Evolutionary conservation across 768 basidiomycete genomes (phyloP), one percentile per base, ranked within the genome.

Genomic region (Suillus bovinus): DNA sequence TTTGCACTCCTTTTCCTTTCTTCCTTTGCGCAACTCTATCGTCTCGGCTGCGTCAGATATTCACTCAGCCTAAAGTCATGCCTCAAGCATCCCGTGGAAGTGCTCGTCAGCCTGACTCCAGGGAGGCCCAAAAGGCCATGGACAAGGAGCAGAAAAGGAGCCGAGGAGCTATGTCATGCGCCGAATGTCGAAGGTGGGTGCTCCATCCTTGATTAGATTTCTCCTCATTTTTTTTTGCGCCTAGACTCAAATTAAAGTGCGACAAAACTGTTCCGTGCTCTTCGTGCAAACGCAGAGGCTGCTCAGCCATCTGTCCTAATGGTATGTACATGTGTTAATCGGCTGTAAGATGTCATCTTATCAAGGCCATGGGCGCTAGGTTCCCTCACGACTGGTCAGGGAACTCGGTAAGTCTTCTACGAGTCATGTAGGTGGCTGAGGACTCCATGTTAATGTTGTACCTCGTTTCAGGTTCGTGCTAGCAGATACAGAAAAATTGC

Each of bases 301-400:
- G 90, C 68, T 84, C 86, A 6, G 86, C 86, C 13, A 91, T 92
- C 59, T 92, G 90, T 74, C 89, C 89, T 4, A 90, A 90, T 67
- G 89, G 77, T 71, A 63, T 36, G 8, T 38, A 4, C 24, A 17
- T 31, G 8, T n/a, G 20, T 14, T 5, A 22, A 31, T 59, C 17
- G n/a, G 3, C 14, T 24, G 29, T 8, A 13, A 41, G n/a, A 59
- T 16, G 14, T 17, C 33, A 7, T 36, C 3, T 58, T 31, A 54
- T 54, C 16, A 61, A 31, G 10, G 7, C 34, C 29, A 58, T 55
- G 31, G 13, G 24, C 22, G 33, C 34, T 52, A 76, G 79, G 88
- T 34, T 88, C 86, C 69, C 79, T 91, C 42, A 84, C 87, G 16
- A 91, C 90, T 1, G 90, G 90, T 5, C 88, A 91, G 69, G 90